These are phyloP conservation scores for Orbilia blumenaviensis DNA, from an alignment of 2,329 filamentous ascomycete genomes.

Conservation along the genomic window DNA sequence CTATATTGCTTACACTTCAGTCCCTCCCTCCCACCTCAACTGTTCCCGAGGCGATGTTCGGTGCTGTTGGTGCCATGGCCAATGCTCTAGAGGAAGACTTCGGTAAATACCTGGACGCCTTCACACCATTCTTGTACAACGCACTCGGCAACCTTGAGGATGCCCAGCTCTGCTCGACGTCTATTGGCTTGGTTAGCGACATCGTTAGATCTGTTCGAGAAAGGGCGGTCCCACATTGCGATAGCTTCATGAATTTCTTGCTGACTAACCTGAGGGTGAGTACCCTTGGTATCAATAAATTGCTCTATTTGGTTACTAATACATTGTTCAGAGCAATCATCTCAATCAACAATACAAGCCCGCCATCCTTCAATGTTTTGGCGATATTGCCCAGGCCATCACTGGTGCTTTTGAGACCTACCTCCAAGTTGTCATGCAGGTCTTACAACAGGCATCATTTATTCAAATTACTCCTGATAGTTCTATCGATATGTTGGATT, in stretches of 20 bases:
- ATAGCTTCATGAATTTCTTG: slow-evolving; percentile 97
- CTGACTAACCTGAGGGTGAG: slow-evolving; percentile 85
- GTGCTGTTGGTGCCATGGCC: slow-evolving; percentile 88
- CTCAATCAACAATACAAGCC: slow-evolving; percentile 97
- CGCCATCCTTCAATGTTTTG: slow-evolving; percentile 96
- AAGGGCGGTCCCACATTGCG: slow-evolving; percentile 92
- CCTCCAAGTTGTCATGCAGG: slow-evolving; percentile 87
- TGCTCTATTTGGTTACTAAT: slow-evolving; percentile 60
- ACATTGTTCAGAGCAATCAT: slow-evolving; percentile 72
- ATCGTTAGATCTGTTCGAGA: slow-evolving; percentile 91
- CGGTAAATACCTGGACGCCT: slow-evolving; percentile 96
- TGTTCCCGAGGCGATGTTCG: slow-evolving; percentile 93
- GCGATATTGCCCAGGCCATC: slow-evolving; percentile 95
- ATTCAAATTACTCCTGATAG: slow-evolving; percentile 82
- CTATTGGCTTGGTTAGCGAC: slow-evolving; percentile 95
- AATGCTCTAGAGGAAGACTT: slow-evolving; percentile 93
- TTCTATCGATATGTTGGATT: slow-evolving; percentile 95
- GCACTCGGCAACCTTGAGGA: slow-evolving; percentile 96
- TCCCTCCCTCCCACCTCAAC: slow-evolving; percentile 84
- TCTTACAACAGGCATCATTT: slow-evolving; percentile 88
- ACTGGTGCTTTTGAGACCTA: slow-evolving; percentile 92
- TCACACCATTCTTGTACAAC: slow-evolving; percentile 90
- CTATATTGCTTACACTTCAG: slow-evolving; percentile 80
- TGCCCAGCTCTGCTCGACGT: slow-evolving; percentile 91
- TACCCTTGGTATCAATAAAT: slow-evolving; percentile 55